Conservation (phyloP, 148 eudicot genomes). For the Cornus kousa region DNA sequence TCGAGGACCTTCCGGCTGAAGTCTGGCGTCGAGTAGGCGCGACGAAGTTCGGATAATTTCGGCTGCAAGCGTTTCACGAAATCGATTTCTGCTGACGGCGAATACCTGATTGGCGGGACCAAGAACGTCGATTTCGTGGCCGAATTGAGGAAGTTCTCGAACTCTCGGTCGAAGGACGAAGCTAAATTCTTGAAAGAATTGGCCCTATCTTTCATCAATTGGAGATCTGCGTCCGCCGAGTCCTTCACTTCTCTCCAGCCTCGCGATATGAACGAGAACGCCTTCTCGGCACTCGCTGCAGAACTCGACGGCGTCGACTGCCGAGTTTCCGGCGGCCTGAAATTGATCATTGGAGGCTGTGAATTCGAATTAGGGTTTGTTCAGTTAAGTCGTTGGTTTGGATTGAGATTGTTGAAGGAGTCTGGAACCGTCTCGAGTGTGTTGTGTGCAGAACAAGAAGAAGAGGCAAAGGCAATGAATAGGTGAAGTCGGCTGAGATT, state of each 20-base stretch:
- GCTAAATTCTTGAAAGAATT: conserved; percentile 74
- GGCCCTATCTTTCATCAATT: conserved; percentile 68
- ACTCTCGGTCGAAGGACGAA: conserved; percentile 62
- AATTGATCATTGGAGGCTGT: conserved; percentile 28
- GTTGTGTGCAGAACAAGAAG: conserved; percentile 7
- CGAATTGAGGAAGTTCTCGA: conserved; percentile 75
- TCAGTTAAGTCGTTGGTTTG: neutral
- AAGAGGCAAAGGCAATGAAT: neutral
- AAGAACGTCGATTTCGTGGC: conserved; percentile 49
- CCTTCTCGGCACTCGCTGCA: conserved; percentile 49
- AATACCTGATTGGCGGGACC: conserved; percentile 40
- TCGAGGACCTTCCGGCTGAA: conserved; percentile 58
- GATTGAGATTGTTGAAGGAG: neutral
- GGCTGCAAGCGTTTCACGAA: conserved; percentile 74
- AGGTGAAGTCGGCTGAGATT: conserved; percentile 2
- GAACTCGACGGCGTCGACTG: conserved; percentile 19
- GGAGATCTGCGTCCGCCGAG: conserved; percentile 83
- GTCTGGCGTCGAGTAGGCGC: conserved; percentile 84
- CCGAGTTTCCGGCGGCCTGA: conserved; percentile 35
- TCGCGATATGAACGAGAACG: conserved; percentile 72
- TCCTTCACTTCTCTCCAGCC: conserved; percentile 80
- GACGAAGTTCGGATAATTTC: conserved; percentile 66
- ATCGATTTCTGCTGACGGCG: conserved; percentile 53
- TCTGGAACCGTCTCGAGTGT: neutral
- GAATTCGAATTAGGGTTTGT: neutral